phyloP scores from a whole-genome alignment of 2,329 filamentous ascomycete genomes.

The Byssoonygena ceratinophila region DNA sequence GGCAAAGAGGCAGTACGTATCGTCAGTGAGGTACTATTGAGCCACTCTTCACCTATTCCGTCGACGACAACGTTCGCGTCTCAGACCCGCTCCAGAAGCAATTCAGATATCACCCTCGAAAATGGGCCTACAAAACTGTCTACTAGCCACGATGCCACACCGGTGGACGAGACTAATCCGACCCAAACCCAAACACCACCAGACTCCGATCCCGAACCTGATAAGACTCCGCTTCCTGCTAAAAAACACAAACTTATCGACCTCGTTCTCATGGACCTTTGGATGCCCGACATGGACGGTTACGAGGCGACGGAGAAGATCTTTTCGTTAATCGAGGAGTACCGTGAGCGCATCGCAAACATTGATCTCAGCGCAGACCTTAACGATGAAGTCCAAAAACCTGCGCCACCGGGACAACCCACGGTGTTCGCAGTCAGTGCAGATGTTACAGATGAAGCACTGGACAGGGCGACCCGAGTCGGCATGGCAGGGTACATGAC shows the following conservation, averaged over 20 bases:
- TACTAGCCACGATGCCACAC: not conserved
- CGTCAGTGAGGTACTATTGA: constrained; percentile 40
- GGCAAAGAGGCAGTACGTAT: constrained; percentile 56
- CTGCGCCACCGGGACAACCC: constrained; percentile 18
- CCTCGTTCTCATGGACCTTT: constrained; percentile 62
- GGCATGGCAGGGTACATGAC: constrained; percentile 61
- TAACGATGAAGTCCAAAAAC: constrained; percentile 19
- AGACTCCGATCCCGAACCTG: constrained; percentile 4
- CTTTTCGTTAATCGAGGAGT: constrained; percentile 41
- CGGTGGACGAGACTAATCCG: not conserved
- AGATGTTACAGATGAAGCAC: constrained; percentile 54
- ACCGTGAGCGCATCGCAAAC: constrained; percentile 20
- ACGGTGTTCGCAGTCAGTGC: constrained; percentile 54
- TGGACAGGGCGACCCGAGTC: constrained; percentile 49
- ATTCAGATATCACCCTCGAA: not conserved
- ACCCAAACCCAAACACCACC: constrained; percentile 5
- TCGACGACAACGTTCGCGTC: not conserved
- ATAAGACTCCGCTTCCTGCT: not conserved
- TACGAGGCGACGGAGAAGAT: constrained; percentile 58
- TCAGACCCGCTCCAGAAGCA: not conserved
- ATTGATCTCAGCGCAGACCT: constrained; percentile 3
- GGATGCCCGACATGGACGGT: constrained; percentile 66
- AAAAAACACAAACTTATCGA: constrained; percentile 41
- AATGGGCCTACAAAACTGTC: not conserved
- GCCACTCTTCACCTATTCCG: constrained; percentile 1